Percentiles rank a stretch among this genome's conserved stretches.
Evolutionary conservation across 306 rosid genomes (phyloP).

Genomic region (Inga oerstediana): DNA sequence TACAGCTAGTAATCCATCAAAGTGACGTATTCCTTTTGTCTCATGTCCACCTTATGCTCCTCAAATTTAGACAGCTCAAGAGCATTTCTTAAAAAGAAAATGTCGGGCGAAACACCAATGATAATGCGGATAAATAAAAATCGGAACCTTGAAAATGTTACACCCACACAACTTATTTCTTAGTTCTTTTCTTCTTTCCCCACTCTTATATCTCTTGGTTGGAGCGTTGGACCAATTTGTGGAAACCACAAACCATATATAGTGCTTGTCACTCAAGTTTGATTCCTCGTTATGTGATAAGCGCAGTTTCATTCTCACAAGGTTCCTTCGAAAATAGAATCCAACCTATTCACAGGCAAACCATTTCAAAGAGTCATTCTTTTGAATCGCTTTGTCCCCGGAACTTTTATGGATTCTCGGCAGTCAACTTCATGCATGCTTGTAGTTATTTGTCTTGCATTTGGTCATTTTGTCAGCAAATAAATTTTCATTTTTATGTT

Average conservation of each 20-base stretch:
- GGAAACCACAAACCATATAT: neutral
- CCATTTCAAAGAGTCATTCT: neutral
- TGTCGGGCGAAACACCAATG: neutral
- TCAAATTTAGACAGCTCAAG: neutral
- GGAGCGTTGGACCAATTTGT: neutral
- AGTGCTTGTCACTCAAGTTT: neutral
- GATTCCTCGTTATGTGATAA: neutral
- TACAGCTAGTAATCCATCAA: neutral
- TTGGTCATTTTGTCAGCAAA: neutral
- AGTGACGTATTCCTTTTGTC: slow-evolving; percentile 2
- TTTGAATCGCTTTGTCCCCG: neutral
- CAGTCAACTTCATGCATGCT: neutral
- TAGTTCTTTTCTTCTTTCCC: neutral
- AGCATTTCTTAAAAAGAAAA: neutral
- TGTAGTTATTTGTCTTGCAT: neutral
- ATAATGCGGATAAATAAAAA: neutral
- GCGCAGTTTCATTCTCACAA: neutral
- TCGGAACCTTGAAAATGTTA: neutral
- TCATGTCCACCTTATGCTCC: neutral
- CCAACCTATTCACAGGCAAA: neutral
- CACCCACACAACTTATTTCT: neutral
- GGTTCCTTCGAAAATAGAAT: neutral
- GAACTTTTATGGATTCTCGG: neutral
- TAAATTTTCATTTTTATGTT: neutral
- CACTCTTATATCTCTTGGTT: neutral